Conservation (phyloP, 1,284 basidiomycete genomes). For the Naganishia liquefaciens region DNA sequence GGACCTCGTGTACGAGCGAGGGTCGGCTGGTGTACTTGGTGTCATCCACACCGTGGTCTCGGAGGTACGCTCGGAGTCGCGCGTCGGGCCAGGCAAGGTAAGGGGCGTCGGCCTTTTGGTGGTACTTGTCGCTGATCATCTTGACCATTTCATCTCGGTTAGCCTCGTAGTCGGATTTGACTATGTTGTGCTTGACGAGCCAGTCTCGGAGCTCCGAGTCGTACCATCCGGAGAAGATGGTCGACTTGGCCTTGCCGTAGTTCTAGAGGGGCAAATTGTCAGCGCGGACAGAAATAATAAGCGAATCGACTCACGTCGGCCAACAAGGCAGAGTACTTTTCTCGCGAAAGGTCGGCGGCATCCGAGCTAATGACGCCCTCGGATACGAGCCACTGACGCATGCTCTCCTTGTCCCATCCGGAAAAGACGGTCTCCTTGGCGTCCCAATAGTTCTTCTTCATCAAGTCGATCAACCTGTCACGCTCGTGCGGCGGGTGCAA, state of each 20-base stretch:
- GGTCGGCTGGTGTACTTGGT: conserved; percentile 64
- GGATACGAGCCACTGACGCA: conserved; percentile 56
- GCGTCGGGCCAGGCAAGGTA: conserved; percentile 89
- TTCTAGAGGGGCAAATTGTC: conserved; percentile 51
- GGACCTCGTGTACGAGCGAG: conserved; percentile 70
- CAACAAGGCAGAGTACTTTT: conserved; percentile 74
- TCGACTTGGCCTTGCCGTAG: conserved; percentile 69
- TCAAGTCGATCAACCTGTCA: conserved; percentile 67
- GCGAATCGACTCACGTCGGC: conserved; percentile 54
- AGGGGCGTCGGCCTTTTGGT: conserved; percentile 56
- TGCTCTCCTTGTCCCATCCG: conserved; percentile 61
- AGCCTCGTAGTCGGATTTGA: conserved; percentile 67
- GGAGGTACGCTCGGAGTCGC: conserved; percentile 76
- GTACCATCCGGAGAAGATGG: conserved; percentile 70
- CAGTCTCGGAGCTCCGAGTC: conserved; percentile 75
- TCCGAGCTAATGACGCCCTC: conserved; percentile 54
- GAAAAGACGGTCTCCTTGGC: conserved; percentile 64
- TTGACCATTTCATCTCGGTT: conserved; percentile 64
- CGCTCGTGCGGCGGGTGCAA: conserved; percentile 65
- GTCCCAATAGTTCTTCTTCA: conserved; percentile 78
- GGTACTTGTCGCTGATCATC: conserved; percentile 49
- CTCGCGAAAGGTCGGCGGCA: conserved; percentile 64
- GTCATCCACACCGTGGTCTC: conserved; percentile 70
- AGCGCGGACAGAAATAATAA: background rate
- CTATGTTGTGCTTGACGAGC: conserved; percentile 72